Evolutionary conservation across 2,329 filamentous ascomycete genomes (phyloP).

Genomic region (Trichoderma sp.): DNA sequence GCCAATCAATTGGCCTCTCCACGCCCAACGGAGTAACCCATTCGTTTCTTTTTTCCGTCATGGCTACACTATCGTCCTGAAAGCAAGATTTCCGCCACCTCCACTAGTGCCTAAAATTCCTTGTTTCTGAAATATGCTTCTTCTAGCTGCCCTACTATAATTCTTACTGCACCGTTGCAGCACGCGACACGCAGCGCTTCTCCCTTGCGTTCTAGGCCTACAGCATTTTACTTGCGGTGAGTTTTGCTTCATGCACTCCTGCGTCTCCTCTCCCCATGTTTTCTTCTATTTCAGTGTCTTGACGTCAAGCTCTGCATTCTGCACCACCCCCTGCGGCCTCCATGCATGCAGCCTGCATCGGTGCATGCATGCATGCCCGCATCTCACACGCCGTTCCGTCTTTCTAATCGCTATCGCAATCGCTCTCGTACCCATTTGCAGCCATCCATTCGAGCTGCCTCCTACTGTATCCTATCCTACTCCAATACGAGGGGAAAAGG

Average conservation of each 20-base stretch:
- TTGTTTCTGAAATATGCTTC: background rate
- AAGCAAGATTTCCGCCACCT: background rate
- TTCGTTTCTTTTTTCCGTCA: background rate
- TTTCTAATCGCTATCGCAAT: background rate
- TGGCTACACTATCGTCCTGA: background rate
- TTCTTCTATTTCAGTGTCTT: background rate
- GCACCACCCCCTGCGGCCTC: background rate
- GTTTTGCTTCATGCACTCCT: slow-evolving; percentile 20
- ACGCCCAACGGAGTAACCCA: background rate
- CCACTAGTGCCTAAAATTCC: background rate
- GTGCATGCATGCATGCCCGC: background rate
- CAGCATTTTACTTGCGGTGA: background rate
- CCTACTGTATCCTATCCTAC: background rate
- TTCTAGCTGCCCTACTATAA: background rate
- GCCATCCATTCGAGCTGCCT: background rate
- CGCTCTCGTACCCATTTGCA: background rate
- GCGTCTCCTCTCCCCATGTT: background rate
- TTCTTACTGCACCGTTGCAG: background rate
- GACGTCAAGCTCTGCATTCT: slow-evolving; percentile 3
- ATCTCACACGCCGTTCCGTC: background rate
- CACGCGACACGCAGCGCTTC: background rate
- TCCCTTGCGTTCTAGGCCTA: background rate
- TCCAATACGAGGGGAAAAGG: background rate
- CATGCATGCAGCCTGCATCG: background rate
- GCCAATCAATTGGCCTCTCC: background rate